These are phyloP conservation scores for Diaporthe eres DNA, from an alignment of 2,329 filamentous ascomycete genomes.

Conservation along the genomic window DNA sequence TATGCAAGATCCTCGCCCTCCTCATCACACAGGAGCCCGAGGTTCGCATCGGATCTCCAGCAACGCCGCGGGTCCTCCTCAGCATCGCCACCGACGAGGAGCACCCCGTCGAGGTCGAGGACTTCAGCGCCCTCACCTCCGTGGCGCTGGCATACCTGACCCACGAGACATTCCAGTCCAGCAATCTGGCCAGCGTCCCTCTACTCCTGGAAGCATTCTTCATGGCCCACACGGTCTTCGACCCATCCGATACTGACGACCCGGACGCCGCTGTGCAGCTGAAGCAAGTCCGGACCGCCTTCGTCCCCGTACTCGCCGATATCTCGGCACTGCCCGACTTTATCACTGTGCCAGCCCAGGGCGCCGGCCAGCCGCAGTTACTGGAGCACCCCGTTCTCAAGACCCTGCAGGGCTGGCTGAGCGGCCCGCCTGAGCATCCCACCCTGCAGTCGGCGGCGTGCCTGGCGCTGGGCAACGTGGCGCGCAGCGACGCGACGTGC, in stretches of 20 bases:
- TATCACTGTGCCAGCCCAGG: constrained; percentile 29
- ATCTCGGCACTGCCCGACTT: constrained; percentile 61
- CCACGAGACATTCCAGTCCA: constrained; percentile 64
- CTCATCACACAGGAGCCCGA: constrained; percentile 68
- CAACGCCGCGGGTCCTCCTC: constrained; percentile 65
- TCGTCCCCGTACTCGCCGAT: constrained; percentile 66
- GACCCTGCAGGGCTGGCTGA: constrained; percentile 59
- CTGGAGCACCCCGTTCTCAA: constrained; percentile 50
- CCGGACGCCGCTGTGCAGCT: constrained; percentile 63
- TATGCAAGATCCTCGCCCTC: constrained; percentile 70
- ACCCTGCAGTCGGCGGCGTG: constrained; percentile 71
- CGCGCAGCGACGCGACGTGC: constrained; percentile 69
- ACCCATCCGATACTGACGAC: constrained; percentile 54
- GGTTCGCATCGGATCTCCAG: constrained; percentile 56
- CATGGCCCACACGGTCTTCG: constrained; percentile 61
- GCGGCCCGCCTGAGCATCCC: constrained; percentile 50
- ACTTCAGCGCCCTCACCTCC: constrained; percentile 66
- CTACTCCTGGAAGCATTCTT: constrained; percentile 64
- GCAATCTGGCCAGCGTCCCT: constrained; percentile 59
- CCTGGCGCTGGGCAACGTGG: constrained; percentile 73
- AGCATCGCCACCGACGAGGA: constrained; percentile 60
- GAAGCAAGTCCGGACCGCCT: constrained; percentile 62
- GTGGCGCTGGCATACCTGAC: constrained; percentile 70
- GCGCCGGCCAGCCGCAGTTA: background rate
- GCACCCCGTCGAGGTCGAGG: constrained; percentile 63